These are phyloP conservation scores for Fusarium secorum DNA, from an alignment of 2,329 filamentous ascomycete genomes.

Conservation along the genomic window DNA sequence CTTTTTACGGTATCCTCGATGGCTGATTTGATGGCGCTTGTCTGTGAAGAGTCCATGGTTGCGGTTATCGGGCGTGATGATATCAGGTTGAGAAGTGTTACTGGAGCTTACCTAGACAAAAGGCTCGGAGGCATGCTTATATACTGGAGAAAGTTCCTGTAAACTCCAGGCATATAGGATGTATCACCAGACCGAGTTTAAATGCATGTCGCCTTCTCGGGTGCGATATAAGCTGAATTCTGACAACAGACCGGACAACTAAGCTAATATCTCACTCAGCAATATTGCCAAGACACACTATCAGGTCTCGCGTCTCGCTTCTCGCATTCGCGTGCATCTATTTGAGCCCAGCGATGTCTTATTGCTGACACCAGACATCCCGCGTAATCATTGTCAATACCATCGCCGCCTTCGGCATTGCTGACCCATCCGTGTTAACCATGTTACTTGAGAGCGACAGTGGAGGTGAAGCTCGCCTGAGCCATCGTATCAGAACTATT, in stretches of 20 bases:
- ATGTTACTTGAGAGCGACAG: too few species aligned
- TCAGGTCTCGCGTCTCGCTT: background rate
- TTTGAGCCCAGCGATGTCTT: background rate
- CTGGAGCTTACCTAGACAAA: rapidly evolving
- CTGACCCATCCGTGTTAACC: background rate
- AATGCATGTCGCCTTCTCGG: too few species aligned
- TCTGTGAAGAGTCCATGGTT: background rate
- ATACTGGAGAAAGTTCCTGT: background rate
- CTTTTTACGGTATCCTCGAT: constrained; percentile 7
- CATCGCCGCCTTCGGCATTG: background rate
- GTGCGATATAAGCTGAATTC: background rate
- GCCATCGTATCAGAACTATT: background rate
- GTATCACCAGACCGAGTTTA: too few species aligned
- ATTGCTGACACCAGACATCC: background rate
- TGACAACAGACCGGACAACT: background rate
- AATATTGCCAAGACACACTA: background rate
- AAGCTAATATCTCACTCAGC: background rate
- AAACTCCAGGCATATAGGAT: too few species aligned
- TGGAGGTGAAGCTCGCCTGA: too few species aligned
- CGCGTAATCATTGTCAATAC: background rate
- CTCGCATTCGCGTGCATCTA: background rate
- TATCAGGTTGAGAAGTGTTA: background rate
- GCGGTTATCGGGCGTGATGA: background rate
- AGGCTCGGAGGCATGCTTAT: background rate
- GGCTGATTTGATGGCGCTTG: background rate